phyloP scores from a whole-genome alignment of 345 rosid genomes.

The Brassica nigra region DNA sequence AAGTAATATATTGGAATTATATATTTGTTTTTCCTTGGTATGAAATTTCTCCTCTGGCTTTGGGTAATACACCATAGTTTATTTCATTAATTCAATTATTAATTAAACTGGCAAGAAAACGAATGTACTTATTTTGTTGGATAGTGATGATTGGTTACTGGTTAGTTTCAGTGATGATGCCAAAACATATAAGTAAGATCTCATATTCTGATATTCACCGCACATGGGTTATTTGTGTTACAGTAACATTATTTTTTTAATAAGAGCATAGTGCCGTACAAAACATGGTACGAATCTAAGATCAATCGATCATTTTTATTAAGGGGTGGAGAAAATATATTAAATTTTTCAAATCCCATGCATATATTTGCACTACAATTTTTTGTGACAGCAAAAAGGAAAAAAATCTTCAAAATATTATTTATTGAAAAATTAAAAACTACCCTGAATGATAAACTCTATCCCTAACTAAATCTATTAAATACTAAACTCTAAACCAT shows the following conservation, averaged over 20 bases:
- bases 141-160: neutral
- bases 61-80: neutral
- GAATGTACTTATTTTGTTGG: neutral
- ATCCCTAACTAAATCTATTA: no score
- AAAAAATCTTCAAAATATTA: no score
- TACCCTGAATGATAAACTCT: no score
- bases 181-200: constrained; percentile 2
- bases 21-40: neutral
- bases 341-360: neutral
- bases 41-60: no score
- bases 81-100: neutral
- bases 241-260: neutral
- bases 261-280: neutral
- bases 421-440: no score
- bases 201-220: neutral
- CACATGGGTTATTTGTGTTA: neutral
- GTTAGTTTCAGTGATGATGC: neutral
- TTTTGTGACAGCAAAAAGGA: no score
- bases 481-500: no score
- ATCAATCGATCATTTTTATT: neutral
- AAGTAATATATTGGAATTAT: neutral
- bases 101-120: neutral
- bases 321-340: neutral
- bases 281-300: neutral
- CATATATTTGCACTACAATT: no score